Evolutionary conservation across 768 basidiomycete genomes (phyloP).

Genomic region (Cyathus striatus): DNA sequence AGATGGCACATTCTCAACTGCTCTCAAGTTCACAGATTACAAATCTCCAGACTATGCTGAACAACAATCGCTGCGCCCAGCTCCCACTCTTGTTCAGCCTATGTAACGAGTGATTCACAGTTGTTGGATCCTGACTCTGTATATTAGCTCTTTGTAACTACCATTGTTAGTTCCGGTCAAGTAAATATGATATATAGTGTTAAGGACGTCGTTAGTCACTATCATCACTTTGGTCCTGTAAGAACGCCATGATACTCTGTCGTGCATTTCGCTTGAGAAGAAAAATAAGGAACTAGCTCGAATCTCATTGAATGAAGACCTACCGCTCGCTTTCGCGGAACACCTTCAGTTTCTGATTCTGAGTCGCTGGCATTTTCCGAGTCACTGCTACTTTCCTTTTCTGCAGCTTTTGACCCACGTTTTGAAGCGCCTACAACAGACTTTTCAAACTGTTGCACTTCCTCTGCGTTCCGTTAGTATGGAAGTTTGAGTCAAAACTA

Average conservation of each 20-base stretch:
- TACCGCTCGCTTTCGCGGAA: slow-evolving; percentile 39
- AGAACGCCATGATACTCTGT: slow-evolving; percentile 65
- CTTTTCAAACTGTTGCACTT: slow-evolving; percentile 67
- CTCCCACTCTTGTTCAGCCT: slow-evolving; percentile 16
- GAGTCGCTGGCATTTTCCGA: slow-evolving; percentile 11
- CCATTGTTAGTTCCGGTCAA: not conserved
- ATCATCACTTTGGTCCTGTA: slow-evolving; percentile 70
- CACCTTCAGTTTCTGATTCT: slow-evolving; percentile 17
- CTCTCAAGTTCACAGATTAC: slow-evolving; percentile 35
- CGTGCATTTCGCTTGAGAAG: slow-evolving; percentile 35
- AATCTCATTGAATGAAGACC: slow-evolving; percentile 6
- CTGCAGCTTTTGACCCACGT: slow-evolving; percentile 2
- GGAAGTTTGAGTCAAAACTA: not conserved
- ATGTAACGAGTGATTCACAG: slow-evolving; percentile 24
- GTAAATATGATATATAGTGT: not conserved
- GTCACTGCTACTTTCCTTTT: slow-evolving; percentile 4
- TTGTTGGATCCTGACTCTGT: not conserved
- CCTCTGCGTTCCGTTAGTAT: slow-evolving; percentile 40
- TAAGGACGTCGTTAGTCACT: slow-evolving; percentile 33
- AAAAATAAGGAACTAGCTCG: not conserved
- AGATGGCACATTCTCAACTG: slow-evolving; percentile 38
- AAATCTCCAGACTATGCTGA: slow-evolving; percentile 32
- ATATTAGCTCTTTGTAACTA: not conserved
- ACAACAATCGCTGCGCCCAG: slow-evolving; percentile 27
- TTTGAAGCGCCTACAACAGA: slow-evolving; percentile 31